Percentiles rank a stretch among this genome's conserved stretches.
Evolutionary conservation across 2,329 filamentous ascomycete species (phyloP).

Genomic region (Xylariales sp.): DNA sequence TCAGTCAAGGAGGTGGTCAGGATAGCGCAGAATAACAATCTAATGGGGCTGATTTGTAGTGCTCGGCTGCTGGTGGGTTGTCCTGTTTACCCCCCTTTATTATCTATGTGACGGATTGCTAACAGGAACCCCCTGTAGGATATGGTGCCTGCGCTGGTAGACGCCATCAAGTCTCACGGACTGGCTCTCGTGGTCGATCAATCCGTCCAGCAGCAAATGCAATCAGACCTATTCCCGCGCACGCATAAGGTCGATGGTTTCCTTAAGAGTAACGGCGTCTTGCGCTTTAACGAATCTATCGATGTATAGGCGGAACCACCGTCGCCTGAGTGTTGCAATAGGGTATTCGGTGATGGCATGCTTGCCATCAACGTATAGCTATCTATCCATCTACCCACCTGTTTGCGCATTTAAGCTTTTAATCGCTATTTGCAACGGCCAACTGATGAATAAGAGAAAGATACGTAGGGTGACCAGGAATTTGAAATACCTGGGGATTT

Average conservation of each 20-base stretch:
- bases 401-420: background rate
- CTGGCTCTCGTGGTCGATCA: slow-evolving; percentile 92
- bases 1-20: slow-evolving; percentile 96
- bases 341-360: background rate
- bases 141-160: slow-evolving; percentile 90
- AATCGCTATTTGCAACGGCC: background rate
- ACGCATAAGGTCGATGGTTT: slow-evolving; percentile 88
- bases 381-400: background rate
- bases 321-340: background rate
- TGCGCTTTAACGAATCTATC: slow-evolving; percentile 94
- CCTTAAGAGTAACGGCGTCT: slow-evolving; percentile 84
- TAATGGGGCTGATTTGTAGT: slow-evolving; percentile 96
- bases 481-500: slow-evolving; percentile 12
- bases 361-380: background rate
- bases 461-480: slow-evolving; percentile 4
- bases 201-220: slow-evolving; percentile 66
- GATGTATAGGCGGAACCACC: slow-evolving; percentile 63
- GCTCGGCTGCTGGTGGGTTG: slow-evolving; percentile 82
- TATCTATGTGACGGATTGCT: slow-evolving; percentile 9
- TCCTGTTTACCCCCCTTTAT: background rate
- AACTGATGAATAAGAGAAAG: background rate
- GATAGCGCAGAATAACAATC: slow-evolving; percentile 94
- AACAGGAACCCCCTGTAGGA: slow-evolving; percentile 66
- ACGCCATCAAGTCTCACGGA: slow-evolving; percentile 93
- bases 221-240: slow-evolving; percentile 65